These are phyloP conservation scores for Pseudevernia furfuracea DNA, from an alignment of 495 filamentous ascomycete genomes.

Conservation along the genomic window DNA sequence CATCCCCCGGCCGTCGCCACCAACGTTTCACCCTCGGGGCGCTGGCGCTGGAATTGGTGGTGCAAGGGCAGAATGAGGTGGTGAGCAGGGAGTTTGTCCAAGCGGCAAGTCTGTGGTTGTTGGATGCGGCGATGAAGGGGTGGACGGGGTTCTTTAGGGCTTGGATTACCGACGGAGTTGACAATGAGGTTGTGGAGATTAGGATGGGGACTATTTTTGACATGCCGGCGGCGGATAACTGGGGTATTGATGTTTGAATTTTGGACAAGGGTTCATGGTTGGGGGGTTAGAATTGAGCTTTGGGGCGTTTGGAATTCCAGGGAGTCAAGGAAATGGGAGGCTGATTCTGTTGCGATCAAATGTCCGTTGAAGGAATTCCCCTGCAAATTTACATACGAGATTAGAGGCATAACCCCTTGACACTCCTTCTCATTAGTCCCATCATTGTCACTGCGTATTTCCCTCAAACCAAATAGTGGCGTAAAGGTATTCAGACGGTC, in stretches of 20 bases:
- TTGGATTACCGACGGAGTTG: background rate
- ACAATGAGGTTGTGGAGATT: background rate
- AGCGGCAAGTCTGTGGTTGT: slow-evolving; percentile 4
- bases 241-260: background rate
- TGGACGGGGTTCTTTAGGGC: background rate
- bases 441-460: too few species aligned
- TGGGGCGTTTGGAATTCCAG: background rate
- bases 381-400: too few species aligned
- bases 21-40: slow-evolving; percentile 3
- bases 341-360: background rate
- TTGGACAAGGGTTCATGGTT: background rate
- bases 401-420: too few species aligned
- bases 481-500: too few species aligned
- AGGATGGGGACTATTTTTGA: background rate
- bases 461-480: too few species aligned
- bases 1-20: background rate
- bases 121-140: slow-evolving; percentile 7
- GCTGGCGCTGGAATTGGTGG: slow-evolving; percentile 4
- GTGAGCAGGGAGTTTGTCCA: slow-evolving; percentile 7
- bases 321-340: background rate
- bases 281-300: background rate
- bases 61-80: background rate
- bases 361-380: too few species aligned
- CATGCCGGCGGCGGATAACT: background rate
- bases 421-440: too few species aligned